Conservation (phyloP, 352 stramenopile genomes). For the Pilasporangium apinafurcum region DNA sequence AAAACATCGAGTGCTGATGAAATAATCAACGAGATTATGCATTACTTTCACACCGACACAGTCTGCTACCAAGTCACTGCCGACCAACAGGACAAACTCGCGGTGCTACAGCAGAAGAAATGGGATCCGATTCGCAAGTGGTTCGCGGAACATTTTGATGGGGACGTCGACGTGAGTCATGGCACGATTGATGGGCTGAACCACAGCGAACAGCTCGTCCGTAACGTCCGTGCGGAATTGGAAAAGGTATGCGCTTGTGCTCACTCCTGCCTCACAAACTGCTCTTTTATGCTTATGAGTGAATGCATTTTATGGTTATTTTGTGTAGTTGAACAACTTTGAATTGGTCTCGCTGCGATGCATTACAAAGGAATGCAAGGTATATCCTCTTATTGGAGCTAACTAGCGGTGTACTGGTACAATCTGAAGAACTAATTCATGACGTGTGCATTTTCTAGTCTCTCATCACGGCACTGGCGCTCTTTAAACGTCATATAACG, state of each 20-base stretch:
- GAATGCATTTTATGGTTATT: not conserved
- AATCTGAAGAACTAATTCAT: no score
- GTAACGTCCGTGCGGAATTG: slow-evolving; percentile 57
- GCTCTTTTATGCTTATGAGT: not conserved
- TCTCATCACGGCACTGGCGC: slow-evolving; percentile 70
- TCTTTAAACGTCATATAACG: slow-evolving; percentile 84
- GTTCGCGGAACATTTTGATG: slow-evolving; percentile 65
- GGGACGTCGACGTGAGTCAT: slow-evolving; percentile 79
- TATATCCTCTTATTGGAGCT: slow-evolving; percentile 4
- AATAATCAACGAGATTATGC: slow-evolving; percentile 74
- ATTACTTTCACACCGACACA: slow-evolving; percentile 86
- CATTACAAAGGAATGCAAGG: slow-evolving; percentile 85
- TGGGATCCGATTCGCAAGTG: slow-evolving; percentile 81
- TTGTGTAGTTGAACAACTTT: slow-evolving; percentile 50
- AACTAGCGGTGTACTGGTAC: no score
- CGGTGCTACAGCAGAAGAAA: slow-evolving; percentile 76
- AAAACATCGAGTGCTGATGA: slow-evolving; percentile 48
- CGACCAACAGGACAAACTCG: slow-evolving; percentile 80
- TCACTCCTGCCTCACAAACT: slow-evolving; percentile 1
- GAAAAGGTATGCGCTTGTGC: slow-evolving; percentile 27
- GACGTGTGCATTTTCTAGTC: slow-evolving; percentile 27
- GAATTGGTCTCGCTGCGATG: slow-evolving; percentile 69
- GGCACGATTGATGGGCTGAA: slow-evolving; percentile 60
- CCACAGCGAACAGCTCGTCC: slow-evolving; percentile 55
- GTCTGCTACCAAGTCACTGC: slow-evolving; percentile 83